phyloP scores from a whole-genome alignment of 768 basidiomycete species.

The Leccinum pellstonianum region DNA sequence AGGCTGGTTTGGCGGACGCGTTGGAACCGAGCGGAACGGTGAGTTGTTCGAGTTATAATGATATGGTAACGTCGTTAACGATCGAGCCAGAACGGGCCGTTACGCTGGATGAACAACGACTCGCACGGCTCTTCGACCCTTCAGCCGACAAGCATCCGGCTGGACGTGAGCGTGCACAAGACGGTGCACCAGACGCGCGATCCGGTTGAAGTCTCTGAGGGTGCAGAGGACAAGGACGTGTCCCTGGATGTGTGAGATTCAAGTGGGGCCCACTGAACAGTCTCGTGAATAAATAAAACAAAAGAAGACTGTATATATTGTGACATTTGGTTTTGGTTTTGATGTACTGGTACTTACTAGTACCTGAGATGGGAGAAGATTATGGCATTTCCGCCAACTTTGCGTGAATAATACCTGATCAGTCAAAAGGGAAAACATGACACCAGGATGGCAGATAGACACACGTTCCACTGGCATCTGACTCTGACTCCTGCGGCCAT shows the following conservation, averaged over 20 bases:
- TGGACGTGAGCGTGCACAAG: not conserved
- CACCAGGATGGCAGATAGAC: too few species aligned
- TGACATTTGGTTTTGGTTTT: not conserved
- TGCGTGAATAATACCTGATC: too few species aligned
- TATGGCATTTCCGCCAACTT: too few species aligned
- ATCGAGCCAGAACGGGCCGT: not conserved
- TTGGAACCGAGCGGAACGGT: not conserved
- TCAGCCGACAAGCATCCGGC: slow-evolving; percentile 3
- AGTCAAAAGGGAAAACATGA: too few species aligned
- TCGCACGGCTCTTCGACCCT: not conserved
- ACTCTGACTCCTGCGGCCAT: too few species aligned
- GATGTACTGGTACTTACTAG: not conserved
- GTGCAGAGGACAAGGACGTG: not conserved
- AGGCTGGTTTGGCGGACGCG: not conserved
- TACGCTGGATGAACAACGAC: not conserved
- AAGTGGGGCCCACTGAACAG: not conserved
- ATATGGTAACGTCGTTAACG: not conserved
- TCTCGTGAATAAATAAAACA: not conserved
- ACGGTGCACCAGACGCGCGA: not conserved
- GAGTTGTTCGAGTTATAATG: not conserved
- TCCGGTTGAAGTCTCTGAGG: not conserved
- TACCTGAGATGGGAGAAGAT: too few species aligned
- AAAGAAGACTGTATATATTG: not conserved
- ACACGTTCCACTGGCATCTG: too few species aligned
- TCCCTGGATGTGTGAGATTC: not conserved